Evolutionary conservation across 2,329 filamentous ascomycete species (phyloP), one percentile per base, ranked within the genome.

Genomic region (Epichloe hybrida): DNA sequence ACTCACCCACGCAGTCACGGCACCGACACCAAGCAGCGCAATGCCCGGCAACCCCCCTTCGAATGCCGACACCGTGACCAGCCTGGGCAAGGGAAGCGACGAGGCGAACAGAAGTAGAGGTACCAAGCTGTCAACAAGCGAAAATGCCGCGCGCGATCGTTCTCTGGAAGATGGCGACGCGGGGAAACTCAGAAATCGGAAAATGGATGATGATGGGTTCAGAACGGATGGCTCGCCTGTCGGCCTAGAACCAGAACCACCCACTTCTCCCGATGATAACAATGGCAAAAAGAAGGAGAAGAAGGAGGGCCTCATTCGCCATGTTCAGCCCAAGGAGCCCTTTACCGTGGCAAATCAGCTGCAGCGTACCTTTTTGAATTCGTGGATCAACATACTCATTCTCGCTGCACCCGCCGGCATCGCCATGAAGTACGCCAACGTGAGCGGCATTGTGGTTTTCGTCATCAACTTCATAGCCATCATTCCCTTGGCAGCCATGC

Each of bases 401-500:
- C 49, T 95, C 15, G 81, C 83, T 21, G 88, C 86, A 0, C 90
- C 90, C 0, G 78, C 81, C 36, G 90, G 90, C 52, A 88, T 95
- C 59, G 85, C 78, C 2, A 65, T 91, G 49, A 79, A 86, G 60
- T 88, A 84, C 61, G 69, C 80, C 17, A 56, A 61, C 4, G 69
- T 85, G 48, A 72, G 76, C 60, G 72, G 75, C 3, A 73, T 84
- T 52, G 77, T 75, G 35, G 73, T 93, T 45, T 96, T 96, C 61
- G 79, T 90, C 51, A 78, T 96, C 67, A 96, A 96, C 70, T 96
- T 96, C 61, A 78, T 96, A 56, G 91, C 90, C 54, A 95, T 96
- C 58, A 83, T 96, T 53, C 90, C 90, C 0, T 74, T 96, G 40
- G 91, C 91, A 3, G 86, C 84, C 13, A 83, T 95, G 72, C 74